These are phyloP conservation scores for Thelonectria blattea DNA, from an alignment of 2,329 filamentous ascomycete species.

Conservation along the genomic window DNA sequence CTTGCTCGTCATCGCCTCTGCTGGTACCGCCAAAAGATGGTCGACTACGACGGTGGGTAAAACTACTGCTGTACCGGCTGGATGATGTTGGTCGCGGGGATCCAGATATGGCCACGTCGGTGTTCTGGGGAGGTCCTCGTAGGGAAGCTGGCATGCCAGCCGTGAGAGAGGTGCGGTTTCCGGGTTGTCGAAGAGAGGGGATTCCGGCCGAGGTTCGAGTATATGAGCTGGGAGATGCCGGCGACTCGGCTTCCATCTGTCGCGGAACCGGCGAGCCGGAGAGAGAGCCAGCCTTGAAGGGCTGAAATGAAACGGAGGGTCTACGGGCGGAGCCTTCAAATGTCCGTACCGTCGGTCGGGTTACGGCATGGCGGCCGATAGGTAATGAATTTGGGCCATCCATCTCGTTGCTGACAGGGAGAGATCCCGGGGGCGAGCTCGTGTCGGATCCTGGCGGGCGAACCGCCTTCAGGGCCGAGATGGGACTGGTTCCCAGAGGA, in stretches of 20 bases:
- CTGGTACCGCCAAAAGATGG: conserved; percentile 78
- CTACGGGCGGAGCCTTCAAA: conserved; percentile 68
- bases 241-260: conserved; percentile 55
- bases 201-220: conserved; percentile 55
- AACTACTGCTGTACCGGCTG: conserved; percentile 92
- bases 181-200: conserved; percentile 57
- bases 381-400: conserved; percentile 60
- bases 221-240: conserved; percentile 62
- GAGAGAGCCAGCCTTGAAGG: conserved; percentile 95
- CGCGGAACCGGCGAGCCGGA: conserved; percentile 78
- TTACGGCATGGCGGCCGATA: conserved; percentile 45
- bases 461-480: conserved; percentile 79
- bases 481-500: conserved; percentile 79
- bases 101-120: conserved; percentile 70
- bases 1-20: conserved; percentile 74
- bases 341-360: conserved; percentile 48
- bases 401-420: conserved; percentile 52
- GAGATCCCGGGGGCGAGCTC: conserved; percentile 62
- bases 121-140: conserved; percentile 66
- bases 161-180: conserved; percentile 75
- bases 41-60: conserved; percentile 81
- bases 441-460: conserved; percentile 66
- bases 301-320: conserved; percentile 88
- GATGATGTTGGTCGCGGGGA: conserved; percentile 81
- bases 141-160: conserved; percentile 78